phyloP scores from a whole-genome alignment of 768 basidiomycete species.

The Rhodotorula taiwanensis region DNA sequence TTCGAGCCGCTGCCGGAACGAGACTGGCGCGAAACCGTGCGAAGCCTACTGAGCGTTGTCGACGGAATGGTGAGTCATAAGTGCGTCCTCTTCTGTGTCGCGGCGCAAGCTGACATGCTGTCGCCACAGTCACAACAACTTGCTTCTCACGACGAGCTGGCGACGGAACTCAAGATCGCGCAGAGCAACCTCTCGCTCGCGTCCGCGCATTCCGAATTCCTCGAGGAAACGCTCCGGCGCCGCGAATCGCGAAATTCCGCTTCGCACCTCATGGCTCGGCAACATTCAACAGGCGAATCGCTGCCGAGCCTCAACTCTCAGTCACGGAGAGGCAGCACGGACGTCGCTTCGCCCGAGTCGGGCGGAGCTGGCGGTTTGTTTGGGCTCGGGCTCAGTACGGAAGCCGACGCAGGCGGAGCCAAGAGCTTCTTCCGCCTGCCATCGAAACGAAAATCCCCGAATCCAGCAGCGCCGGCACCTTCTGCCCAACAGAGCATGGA shows the following conservation, averaged over 20 bases:
- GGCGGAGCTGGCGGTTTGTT: neutral
- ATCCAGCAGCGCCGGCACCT: conserved; percentile 2
- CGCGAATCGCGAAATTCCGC: conserved; percentile 9
- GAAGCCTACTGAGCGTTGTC: conserved; percentile 28
- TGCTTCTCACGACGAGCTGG: conserved; percentile 33
- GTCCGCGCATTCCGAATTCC: conserved; percentile 30
- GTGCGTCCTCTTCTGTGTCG: too few relatives aligned
- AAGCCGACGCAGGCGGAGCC: conserved; percentile 5
- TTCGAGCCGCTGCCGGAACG: conserved; percentile 1
- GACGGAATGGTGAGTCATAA: conserved; percentile 33
- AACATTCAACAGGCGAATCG: neutral
- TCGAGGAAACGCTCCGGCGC: conserved; percentile 31
- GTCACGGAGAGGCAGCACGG: neutral
- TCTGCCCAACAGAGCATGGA: neutral
- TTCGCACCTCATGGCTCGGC: conserved; percentile 1
- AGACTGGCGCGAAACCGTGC: conserved; percentile 27
- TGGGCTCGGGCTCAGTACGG: neutral
- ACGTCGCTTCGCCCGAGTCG: neutral
- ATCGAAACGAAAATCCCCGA: conserved; percentile 7
- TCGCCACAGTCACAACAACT: conserved; percentile 22
- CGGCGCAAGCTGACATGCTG: neutral
- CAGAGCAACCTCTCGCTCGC: conserved; percentile 35
- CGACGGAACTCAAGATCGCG: conserved; percentile 34
- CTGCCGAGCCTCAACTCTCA: neutral
- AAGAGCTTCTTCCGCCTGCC: conserved; percentile 28